Conservation (phyloP, 495 filamentous ascomycete species). For the Pyronema omphalodes region DNA sequence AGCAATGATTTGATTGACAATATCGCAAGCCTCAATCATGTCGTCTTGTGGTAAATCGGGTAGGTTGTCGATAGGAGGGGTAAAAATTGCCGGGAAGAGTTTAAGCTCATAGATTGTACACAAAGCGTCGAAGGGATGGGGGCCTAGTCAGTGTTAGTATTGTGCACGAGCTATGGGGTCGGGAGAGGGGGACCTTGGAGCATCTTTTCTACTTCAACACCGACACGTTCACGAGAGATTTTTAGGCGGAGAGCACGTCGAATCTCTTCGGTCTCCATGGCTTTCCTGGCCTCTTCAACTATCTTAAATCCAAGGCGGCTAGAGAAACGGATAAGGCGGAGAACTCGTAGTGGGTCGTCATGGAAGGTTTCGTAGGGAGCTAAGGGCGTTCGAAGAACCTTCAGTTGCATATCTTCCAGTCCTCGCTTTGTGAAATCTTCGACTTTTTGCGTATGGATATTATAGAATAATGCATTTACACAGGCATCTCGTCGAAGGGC, state of each 20-base stretch:
- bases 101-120: conserved; percentile 52
- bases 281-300: conserved; percentile 41
- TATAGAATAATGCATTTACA: conserved; percentile 92
- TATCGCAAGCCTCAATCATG: not conserved
- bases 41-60: conserved; percentile 26
- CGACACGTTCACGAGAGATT: conserved; percentile 78
- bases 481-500: conserved; percentile 81
- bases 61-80: conserved; percentile 33
- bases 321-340: conserved; percentile 78
- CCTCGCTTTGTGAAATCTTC: conserved; percentile 73
- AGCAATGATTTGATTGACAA: not conserved
- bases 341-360: conserved; percentile 82
- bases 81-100: conserved; percentile 69
- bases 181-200: conserved; percentile 40
- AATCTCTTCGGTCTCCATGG: conserved; percentile 36
- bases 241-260: conserved; percentile 61
- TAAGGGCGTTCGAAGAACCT: conserved; percentile 67
- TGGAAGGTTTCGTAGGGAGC: conserved; percentile 83
- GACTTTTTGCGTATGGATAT: conserved; percentile 53
- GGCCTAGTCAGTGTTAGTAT: conserved; percentile 29
- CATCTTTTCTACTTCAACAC: conserved; percentile 78
- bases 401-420: conserved; percentile 49
- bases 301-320: conserved; percentile 66
- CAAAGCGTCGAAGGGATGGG: conserved; percentile 48
- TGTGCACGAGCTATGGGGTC: not conserved